Evolutionary conservation across 805 yeast species (phyloP).

Genomic region (Spathaspora girioi): DNA sequence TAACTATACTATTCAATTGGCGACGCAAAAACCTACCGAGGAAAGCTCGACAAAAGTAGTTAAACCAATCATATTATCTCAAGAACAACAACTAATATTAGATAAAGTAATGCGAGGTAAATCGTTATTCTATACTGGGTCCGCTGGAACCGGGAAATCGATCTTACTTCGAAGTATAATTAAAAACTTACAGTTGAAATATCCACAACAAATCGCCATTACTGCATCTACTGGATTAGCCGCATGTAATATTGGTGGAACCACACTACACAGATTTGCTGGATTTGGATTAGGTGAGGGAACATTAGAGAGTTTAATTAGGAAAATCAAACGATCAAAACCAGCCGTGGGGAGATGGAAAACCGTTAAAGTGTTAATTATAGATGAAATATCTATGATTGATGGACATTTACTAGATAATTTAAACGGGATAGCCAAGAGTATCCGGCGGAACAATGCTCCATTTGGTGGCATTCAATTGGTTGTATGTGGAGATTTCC

Average conservation of each 20-base stretch:
- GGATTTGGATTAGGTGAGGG: conserved; percentile 75
- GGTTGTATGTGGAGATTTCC: conserved; percentile 77
- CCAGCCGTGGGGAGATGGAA: conserved; percentile 55
- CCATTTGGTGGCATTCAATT: conserved; percentile 85
- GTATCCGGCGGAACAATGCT: conserved; percentile 36
- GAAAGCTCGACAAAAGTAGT: conserved; percentile 22
- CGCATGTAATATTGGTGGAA: conserved; percentile 78
- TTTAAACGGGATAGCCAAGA: conserved; percentile 56
- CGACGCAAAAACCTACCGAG: conserved; percentile 9
- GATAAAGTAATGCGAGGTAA: conserved; percentile 60
- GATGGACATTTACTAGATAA: conserved; percentile 67
- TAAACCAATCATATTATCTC: conserved; percentile 32
- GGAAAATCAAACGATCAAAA: conserved; percentile 52
- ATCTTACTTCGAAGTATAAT: conserved; percentile 69
- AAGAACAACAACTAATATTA: conserved; percentile 65
- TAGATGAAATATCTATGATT: conserved; percentile 81
- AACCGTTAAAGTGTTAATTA: conserved; percentile 52
- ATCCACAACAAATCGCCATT: conserved; percentile 59
- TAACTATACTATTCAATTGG: conserved; percentile 7
- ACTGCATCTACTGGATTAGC: conserved; percentile 87
- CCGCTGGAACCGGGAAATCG: conserved; percentile 98
- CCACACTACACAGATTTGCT: conserved; percentile 70
- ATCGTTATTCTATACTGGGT: conserved; percentile 88
- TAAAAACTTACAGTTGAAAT: conserved; percentile 43
- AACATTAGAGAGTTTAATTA: conserved; percentile 40